Conservation (phyloP, 805 yeast species). For the Wickerhamiella cacticola region DNA sequence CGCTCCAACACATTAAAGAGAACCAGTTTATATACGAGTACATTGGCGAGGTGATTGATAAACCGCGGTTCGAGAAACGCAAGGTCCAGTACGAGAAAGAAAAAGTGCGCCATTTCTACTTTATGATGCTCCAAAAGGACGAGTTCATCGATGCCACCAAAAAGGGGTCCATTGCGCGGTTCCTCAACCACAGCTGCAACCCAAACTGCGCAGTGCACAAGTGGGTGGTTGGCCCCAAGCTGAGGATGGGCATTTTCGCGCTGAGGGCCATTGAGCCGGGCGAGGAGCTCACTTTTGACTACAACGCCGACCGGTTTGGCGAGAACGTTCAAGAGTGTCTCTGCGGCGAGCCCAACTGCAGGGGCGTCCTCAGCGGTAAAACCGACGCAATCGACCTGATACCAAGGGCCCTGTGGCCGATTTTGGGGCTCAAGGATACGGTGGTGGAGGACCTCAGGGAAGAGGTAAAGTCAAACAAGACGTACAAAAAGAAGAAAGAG, state of each 20-base stretch:
- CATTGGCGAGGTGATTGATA: slow-evolving; percentile 87
- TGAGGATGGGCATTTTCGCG: slow-evolving; percentile 91
- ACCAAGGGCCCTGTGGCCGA: slow-evolving; percentile 75
- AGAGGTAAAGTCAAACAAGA: slow-evolving; percentile 14
- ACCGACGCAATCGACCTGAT: slow-evolving; percentile 90
- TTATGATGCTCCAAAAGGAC: slow-evolving; percentile 89
- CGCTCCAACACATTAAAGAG: slow-evolving; percentile 44
- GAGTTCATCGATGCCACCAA: slow-evolving; percentile 91
- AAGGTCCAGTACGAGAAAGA: slow-evolving; percentile 51
- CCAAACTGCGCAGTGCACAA: slow-evolving; percentile 94
- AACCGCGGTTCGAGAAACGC: slow-evolving; percentile 56
- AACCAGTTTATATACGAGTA: slow-evolving; percentile 80
- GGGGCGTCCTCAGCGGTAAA: slow-evolving; percentile 91
- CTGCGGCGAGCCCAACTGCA: slow-evolving; percentile 86
- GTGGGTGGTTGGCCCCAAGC: slow-evolving; percentile 88
- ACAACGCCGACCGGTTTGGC: slow-evolving; percentile 93
- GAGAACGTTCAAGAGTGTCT: slow-evolving; percentile 89
- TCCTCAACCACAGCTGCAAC: slow-evolving; percentile 87
- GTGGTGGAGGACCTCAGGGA: slow-evolving; percentile 45
- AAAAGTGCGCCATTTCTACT: slow-evolving; percentile 71
- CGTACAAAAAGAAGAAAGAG: slow-evolving; percentile 41
- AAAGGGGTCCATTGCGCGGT: slow-evolving; percentile 79
- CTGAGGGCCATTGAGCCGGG: slow-evolving; percentile 58
- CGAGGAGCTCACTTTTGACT: slow-evolving; percentile 86
- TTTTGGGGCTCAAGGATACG: slow-evolving; percentile 56